Evolutionary conservation across 192 early-diverging fungal species (phyloP), one percentile per base, ranked within the genome.

Genomic region (Podila epigama): DNA sequence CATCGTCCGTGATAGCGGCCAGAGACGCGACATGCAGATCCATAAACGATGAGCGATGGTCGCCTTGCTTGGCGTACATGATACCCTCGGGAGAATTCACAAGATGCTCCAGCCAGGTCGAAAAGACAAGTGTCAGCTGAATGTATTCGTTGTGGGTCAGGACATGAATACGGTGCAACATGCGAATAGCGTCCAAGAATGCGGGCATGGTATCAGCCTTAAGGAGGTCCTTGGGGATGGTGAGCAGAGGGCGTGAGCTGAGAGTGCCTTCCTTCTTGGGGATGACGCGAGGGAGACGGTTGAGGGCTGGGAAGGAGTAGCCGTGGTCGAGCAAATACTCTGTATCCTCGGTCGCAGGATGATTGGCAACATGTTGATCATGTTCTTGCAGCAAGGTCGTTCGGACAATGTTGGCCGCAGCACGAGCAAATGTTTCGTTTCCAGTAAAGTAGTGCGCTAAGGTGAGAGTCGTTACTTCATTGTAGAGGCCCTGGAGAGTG

Each of bases 91-190:
- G 83, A 1, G 83, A 87, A 60, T 84, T 86, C 22, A 89, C 73
- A 12, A 86, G 55, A 44, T 84, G 83, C 52, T 87, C 86, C 42
- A 89, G 51, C 59, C 83, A 83, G 25, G 81, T 80, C 0, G 88
- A 81, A 37, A 82, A 72, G 31, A 87, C 81, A 29, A 79, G 79
- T 20, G 75, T 71, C 3, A 89, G 64, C 53, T 89, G 81, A 12
- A 83, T 80, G 51, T 81, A 89, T 70, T 89, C 88, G 54, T 85
- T 86, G 34, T 89, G 86, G 3, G 88, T 86, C 16, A 89, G 44
- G 1, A 78, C 71, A 58, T 85, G 85, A 51, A 71, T 69, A 13
- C 80, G 78, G 33, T 83, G 77, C 18, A 89, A 64, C 51, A 87
- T 75, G 11, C 86, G 77, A 25, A 87, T 73, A 18, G 85, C 67